phyloP scores from a whole-genome alignment of 1,139 yeast genomes.

The Nakaseomyces kungkrabaensis region DNA sequence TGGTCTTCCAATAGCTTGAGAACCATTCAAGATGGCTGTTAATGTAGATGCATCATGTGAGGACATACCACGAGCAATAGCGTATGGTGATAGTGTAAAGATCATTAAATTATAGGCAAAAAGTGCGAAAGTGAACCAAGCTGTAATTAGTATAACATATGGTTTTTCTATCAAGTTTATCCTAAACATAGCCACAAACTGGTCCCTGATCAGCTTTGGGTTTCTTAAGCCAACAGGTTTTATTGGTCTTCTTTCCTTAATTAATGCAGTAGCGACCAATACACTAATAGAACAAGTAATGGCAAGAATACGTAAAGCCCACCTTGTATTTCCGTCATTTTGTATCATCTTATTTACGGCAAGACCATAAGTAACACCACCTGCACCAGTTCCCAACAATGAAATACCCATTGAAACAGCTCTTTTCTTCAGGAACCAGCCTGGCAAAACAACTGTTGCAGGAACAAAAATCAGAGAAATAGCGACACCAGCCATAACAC shows the following conservation, averaged over 20 bases:
- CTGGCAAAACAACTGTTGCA: conserved; percentile 44
- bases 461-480: conserved; percentile 55
- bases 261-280: conserved; percentile 33
- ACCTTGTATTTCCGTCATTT: conserved; percentile 46
- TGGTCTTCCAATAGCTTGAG: conserved; percentile 61
- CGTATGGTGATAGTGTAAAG: conserved; percentile 54
- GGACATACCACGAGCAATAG: conserved; percentile 48
- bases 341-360: conserved; percentile 34
- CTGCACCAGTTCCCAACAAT: conserved; percentile 51
- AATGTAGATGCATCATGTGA: conserved; percentile 47
- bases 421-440: conserved; percentile 51
- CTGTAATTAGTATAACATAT: conserved; percentile 29
- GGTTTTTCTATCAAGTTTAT: conserved; percentile 14
- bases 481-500: conserved; percentile 53
- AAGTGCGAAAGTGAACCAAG: conserved; percentile 49
- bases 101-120: conserved; percentile 52
- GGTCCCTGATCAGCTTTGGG: conserved; percentile 10
- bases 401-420: conserved; percentile 49
- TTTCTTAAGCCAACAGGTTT: conserved; percentile 24
- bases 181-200: conserved; percentile 7
- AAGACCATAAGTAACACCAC: conserved; percentile 39
- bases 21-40: conserved; percentile 54
- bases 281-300: conserved; percentile 33
- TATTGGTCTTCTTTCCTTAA: conserved; percentile 38
- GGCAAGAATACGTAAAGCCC: conserved; percentile 60